Percentiles rank a stretch among this genome's conserved stretches.
Conservation (phyloP, 1,284 basidiomycete genomes). For the Marasmius fiardii region DNA sequence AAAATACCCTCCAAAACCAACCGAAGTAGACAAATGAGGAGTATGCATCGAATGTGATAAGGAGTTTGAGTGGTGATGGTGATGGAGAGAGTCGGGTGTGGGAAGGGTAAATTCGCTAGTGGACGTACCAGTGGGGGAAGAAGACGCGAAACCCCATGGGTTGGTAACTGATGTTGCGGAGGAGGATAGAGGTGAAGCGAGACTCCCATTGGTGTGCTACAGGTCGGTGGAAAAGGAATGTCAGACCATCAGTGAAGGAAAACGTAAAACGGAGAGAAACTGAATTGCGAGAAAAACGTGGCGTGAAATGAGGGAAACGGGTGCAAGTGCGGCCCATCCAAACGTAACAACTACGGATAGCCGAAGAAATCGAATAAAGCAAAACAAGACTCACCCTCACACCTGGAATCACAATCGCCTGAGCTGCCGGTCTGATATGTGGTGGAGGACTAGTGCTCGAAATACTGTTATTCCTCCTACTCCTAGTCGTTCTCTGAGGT, state of each 20-base stretch:
- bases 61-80: constrained; percentile 22
- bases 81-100: constrained; percentile 32
- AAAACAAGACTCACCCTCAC: constrained; percentile 3
- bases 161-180: background rate
- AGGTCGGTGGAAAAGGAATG: background rate
- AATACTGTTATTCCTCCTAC: constrained; percentile 47
- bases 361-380: too few species aligned
- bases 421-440: constrained; percentile 21
- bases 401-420: constrained; percentile 60
- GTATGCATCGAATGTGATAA: constrained; percentile 20
- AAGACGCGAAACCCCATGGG: constrained; percentile 10
- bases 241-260: background rate
- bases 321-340: too few species aligned
- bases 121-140: background rate
- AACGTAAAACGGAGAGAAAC: background rate
- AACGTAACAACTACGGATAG: too few species aligned
- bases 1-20: background rate
- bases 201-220: background rate
- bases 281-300: too few species aligned
- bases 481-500: constrained; percentile 46
- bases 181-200: background rate
- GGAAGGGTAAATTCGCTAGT: constrained; percentile 35
- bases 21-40: constrained; percentile 14
- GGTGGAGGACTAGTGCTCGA: constrained; percentile 38
- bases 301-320: background rate